Percentiles rank a stretch among this genome's conserved stretches.
Conservation (phyloP, 305 asterid species). For the Fraxinus velutina region DNA sequence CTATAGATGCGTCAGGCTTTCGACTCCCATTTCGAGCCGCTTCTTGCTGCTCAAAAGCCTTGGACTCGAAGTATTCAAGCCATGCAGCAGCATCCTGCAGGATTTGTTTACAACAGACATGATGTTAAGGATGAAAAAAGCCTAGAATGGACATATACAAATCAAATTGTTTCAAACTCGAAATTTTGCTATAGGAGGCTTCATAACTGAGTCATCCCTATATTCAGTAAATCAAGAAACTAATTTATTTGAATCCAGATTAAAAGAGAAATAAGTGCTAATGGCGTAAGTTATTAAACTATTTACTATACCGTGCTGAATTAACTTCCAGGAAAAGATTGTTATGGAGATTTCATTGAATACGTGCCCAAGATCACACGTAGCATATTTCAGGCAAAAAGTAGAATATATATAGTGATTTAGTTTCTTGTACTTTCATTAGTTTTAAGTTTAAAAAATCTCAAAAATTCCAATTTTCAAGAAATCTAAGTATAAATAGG, state of each 20-base stretch:
- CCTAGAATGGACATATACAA: slow-evolving; percentile 7
- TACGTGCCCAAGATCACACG: not conserved
- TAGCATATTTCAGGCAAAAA: not conserved
- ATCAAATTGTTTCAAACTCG: slow-evolving; percentile 9
- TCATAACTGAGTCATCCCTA: not conserved
- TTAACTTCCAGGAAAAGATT: not conserved
- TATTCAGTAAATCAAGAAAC: not conserved
- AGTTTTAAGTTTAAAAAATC: not conserved
- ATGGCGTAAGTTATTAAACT: not conserved
- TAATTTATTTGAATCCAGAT: slow-evolving; percentile 11
- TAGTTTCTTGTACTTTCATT: not conserved
- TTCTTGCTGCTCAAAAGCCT: slow-evolving; percentile 98
- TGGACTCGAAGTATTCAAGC: slow-evolving; percentile 96
- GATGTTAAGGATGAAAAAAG: slow-evolving; percentile 12
- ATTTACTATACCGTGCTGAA: not conserved
- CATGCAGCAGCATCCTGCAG: slow-evolving; percentile 98
- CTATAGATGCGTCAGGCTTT: slow-evolving; percentile 96
- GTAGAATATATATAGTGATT: not conserved
- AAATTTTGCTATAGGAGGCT: slow-evolving; percentile 5
- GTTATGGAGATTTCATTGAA: not conserved
- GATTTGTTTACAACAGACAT: slow-evolving; percentile 23
- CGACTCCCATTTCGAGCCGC: slow-evolving; percentile 95
- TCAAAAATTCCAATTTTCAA: not conserved
- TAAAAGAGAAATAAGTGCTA: not conserved
- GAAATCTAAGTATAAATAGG: not conserved